These are phyloP conservation scores for Podospora bellae-mahoneyi DNA, from an alignment of 495 filamentous ascomycete genomes.

Conservation along the genomic window DNA sequence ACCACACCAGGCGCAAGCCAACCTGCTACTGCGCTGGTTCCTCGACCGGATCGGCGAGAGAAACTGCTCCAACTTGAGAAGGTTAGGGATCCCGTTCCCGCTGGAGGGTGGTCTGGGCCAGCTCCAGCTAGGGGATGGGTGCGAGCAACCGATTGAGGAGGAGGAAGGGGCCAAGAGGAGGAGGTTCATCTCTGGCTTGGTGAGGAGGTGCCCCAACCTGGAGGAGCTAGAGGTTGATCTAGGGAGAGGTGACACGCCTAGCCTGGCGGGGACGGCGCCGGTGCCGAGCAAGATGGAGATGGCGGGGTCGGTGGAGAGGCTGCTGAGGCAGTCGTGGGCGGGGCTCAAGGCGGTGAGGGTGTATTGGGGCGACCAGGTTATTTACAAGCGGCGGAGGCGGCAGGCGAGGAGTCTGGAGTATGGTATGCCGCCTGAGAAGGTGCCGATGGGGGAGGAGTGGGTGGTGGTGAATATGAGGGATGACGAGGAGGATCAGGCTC, in stretches of 20 bases:
- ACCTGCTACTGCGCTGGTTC: constrained; percentile 22
- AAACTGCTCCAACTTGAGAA: constrained; percentile 9
- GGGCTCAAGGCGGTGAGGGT: not conserved
- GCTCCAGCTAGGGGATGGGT: not conserved
- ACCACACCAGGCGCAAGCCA: constrained; percentile 17
- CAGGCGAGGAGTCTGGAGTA: not conserved
- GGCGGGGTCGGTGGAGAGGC: not conserved
- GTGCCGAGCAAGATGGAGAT: not conserved
- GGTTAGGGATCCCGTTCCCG: not conserved
- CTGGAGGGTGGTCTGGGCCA: not conserved
- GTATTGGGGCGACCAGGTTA: not conserved
- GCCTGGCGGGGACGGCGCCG: not conserved
- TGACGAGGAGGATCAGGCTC: not conserved
- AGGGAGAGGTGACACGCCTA: not conserved
- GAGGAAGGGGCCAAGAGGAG: not conserved
- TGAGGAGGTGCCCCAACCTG: not conserved
- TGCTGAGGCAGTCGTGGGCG: not conserved
- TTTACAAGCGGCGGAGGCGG: not conserved
- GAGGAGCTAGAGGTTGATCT: not conserved
- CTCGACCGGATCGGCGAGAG: constrained; percentile 20
- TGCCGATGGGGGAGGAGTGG: not conserved
- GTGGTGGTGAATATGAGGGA: not conserved
- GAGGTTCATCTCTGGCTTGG: not conserved
- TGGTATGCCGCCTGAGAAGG: not conserved
- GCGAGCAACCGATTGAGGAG: not conserved